These are phyloP conservation scores for Tagetes patula DNA, from an alignment of 129 eudicot species.

Conservation along the genomic window DNA sequence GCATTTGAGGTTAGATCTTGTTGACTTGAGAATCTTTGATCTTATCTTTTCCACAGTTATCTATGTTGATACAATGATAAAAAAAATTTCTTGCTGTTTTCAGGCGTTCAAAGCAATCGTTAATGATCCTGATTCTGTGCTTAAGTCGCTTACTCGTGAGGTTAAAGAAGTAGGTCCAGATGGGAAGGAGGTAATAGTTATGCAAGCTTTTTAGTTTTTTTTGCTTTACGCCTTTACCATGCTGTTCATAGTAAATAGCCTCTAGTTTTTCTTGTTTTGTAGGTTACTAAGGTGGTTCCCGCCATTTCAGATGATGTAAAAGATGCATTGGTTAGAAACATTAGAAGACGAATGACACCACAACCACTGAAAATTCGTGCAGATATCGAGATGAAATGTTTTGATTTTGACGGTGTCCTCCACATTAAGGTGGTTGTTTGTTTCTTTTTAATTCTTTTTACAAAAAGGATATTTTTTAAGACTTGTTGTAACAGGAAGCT, in stretches of 20 bases:
- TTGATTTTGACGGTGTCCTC: slow-evolving; percentile 66
- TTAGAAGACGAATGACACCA: slow-evolving; percentile 71
- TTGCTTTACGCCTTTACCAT: slow-evolving; percentile 3
- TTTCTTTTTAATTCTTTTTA: background rate
- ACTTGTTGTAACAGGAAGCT: slow-evolving; percentile 45
- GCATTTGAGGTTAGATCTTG: slow-evolving; percentile 55
- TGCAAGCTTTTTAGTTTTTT: background rate
- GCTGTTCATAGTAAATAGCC: background rate
- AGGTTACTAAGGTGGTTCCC: slow-evolving; percentile 70
- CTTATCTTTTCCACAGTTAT: background rate
- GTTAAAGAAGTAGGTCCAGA: slow-evolving; percentile 52
- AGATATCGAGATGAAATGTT: slow-evolving; percentile 67
- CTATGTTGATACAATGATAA: background rate
- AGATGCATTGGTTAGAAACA: slow-evolving; percentile 57
- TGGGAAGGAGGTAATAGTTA: slow-evolving; percentile 54
- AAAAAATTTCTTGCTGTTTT: background rate
- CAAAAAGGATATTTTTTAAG: background rate
- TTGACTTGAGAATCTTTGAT: slow-evolving; percentile 1
- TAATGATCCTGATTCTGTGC: slow-evolving; percentile 58
- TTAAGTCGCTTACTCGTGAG: slow-evolving; percentile 55
- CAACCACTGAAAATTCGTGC: slow-evolving; percentile 72
- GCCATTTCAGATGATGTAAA: slow-evolving; percentile 69
- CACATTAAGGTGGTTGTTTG: slow-evolving; percentile 53
- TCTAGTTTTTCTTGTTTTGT: background rate
- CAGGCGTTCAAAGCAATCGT: slow-evolving; percentile 61